Percentiles rank a stretch among this genome's conserved stretches.
phyloP scores from a whole-genome alignment of 257 asterid genomes.

The Echites panduratus region DNA sequence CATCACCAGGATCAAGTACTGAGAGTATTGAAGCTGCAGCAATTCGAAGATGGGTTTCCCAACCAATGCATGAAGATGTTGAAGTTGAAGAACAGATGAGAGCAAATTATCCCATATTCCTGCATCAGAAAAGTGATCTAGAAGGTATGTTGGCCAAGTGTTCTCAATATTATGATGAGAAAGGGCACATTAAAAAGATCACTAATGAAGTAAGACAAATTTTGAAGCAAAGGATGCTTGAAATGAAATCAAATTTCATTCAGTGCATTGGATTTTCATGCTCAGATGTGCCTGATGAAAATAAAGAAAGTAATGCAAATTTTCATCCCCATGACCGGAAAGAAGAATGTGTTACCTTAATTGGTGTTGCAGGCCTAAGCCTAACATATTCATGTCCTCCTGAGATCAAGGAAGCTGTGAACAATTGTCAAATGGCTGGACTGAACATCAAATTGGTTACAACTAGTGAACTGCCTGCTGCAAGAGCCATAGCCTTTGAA shows the following conservation, averaged over 20 bases:
- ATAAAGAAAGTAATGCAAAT: background rate
- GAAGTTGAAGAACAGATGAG: constrained; percentile 27
- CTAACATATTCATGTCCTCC: constrained; percentile 40
- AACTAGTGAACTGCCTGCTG: constrained; percentile 51
- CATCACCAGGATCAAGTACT: constrained; percentile 25
- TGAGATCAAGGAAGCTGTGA: constrained; percentile 44
- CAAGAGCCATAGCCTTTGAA: constrained; percentile 60
- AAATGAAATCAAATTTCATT: constrained; percentile 51
- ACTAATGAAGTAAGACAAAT: constrained; percentile 24
- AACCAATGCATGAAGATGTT: constrained; percentile 33
- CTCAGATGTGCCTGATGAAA: constrained; percentile 13
- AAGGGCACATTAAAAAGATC: constrained; percentile 27
- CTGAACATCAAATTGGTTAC: constrained; percentile 60
- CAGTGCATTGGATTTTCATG: constrained; percentile 57
- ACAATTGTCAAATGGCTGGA: constrained; percentile 46
- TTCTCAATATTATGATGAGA: constrained; percentile 30
- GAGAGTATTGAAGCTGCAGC: constrained; percentile 54
- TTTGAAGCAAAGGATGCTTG: constrained; percentile 29
- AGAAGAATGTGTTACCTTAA: background rate
- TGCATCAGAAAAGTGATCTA: constrained; percentile 59
- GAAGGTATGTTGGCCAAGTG: constrained; percentile 50
- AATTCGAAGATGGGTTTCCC: constrained; percentile 44
- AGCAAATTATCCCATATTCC: constrained; percentile 21
- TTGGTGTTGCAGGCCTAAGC: constrained; percentile 1
- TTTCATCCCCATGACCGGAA: background rate